A percentile compares a stretch with the other conserved stretches of the same genome.
phyloP scores from a whole-genome alignment of 306 rosid genomes.

The Cucurbita moschata region DNA sequence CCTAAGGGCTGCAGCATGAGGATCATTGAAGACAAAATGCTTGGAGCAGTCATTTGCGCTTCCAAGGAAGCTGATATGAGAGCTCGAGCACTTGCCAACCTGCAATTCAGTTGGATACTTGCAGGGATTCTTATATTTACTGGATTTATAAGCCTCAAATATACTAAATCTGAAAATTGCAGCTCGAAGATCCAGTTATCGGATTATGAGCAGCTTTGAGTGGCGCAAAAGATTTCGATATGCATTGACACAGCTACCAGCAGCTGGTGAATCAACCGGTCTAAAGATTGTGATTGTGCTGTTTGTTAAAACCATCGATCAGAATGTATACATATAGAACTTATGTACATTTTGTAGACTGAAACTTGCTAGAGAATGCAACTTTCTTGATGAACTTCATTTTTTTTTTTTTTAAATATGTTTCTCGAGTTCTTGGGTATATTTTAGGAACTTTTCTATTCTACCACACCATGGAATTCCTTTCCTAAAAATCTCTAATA shows the following conservation, averaged over 20 bases:
- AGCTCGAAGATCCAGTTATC: conserved; percentile 18
- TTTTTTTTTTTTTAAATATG: background rate
- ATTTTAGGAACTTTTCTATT: no score
- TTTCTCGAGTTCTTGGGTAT: no score
- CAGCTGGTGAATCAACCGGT: conserved; percentile 8
- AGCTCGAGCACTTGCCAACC: conserved; percentile 71
- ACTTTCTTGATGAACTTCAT: background rate
- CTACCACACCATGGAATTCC: no score
- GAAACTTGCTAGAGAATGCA: background rate
- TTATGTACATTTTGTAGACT: background rate
- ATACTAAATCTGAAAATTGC: conserved; percentile 27
- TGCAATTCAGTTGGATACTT: conserved; percentile 87
- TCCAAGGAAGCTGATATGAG: conserved; percentile 47
- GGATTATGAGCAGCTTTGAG: conserved; percentile 65
- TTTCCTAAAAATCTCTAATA: no score
- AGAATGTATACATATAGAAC: background rate
- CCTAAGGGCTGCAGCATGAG: conserved; percentile 52
- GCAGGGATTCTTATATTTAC: conserved; percentile 43
- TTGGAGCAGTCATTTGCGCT: conserved; percentile 52
- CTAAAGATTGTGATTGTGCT: background rate
- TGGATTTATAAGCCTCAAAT: conserved; percentile 38
- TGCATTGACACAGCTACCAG: conserved; percentile 23
- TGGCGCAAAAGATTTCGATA: conserved; percentile 31
- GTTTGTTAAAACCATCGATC: background rate
- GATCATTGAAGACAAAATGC: conserved; percentile 19